Evolutionary conservation across 257 asterid species (phyloP), one percentile per base, ranked within the genome.

Genomic region (Coffea eugenioides): DNA sequence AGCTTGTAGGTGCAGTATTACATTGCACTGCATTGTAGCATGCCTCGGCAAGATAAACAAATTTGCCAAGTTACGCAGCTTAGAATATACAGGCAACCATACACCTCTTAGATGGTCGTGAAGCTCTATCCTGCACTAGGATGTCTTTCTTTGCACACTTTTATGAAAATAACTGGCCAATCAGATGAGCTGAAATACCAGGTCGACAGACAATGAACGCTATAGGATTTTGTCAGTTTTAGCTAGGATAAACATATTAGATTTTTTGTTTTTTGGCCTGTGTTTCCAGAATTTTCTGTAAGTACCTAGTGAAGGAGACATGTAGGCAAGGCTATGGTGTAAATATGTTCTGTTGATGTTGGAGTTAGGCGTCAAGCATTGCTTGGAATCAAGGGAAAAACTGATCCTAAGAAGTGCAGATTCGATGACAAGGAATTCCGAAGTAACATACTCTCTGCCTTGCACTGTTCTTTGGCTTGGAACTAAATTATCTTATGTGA

Each of bases 1-100:
- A 78, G 89, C 39, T 27, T 9, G 68, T 59, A 76, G 48, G 64
- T 52, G 15, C 56, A 66, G 27, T 25, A 59, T 41, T 10, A 1
- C 23, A 71, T 71, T n/a, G 6, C n/a, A 5, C 5, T 73, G 66
- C 3, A 39, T 39, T 39, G 43, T 39, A 39, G 5, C 5, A 59
- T 59, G 66, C 66, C 66, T 21, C n/a, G 27, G 23, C 66, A 21
- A 65, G 70, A 11, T 18, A 65, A 13, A 65, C 36, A 11, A 12
- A 11, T 64, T 27, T 65, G 70, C 43, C 11, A 11, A n/a, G 5
- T 27, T 18, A 8, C 54, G 27, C 70, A 65, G 41, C 36, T 36
- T 31, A 20, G 27, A 1, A 65, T 1, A 39, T 65, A 65, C 43
- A 65, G 43, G 13, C 39, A 64, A 23, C n/a, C 13, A 12, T 36